These are phyloP conservation scores for Magnaporthiopsis rhizophila DNA, from an alignment of 2,329 filamentous ascomycete species.

Conservation along the genomic window DNA sequence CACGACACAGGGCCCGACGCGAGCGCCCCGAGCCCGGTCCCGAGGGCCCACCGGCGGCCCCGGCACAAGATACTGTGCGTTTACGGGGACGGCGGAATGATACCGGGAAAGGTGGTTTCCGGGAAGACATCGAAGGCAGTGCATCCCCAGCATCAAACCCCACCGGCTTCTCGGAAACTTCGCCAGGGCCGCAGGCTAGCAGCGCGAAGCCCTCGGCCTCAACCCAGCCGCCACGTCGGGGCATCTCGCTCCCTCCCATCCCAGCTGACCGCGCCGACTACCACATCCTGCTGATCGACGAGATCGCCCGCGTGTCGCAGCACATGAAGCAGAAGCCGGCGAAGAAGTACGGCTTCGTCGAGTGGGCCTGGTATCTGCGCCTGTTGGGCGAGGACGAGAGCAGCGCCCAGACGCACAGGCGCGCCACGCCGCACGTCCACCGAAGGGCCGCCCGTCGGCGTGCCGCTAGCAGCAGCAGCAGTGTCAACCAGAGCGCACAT, in stretches of 20 bases:
- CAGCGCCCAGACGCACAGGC: constrained; percentile 40
- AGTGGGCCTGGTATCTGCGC: constrained; percentile 79
- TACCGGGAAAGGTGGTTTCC: background rate
- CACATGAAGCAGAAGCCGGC: constrained; percentile 51
- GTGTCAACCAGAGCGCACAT: background rate
- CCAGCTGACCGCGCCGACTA: constrained; percentile 41
- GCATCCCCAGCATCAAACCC: background rate
- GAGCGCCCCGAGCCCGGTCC: background rate
- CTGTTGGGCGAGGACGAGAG: constrained; percentile 63
- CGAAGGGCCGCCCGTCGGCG: constrained; percentile 3
- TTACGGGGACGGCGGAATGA: background rate
- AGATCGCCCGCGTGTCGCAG: constrained; percentile 59
- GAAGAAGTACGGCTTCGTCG: constrained; percentile 67
- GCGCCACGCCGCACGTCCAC: constrained; percentile 17
- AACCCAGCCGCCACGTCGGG: background rate
- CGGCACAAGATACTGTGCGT: background rate
- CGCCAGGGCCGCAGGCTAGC: constrained; percentile 6
- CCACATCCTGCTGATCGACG: constrained; percentile 59
- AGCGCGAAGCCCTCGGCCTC: background rate
- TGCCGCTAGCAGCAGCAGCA: background rate
- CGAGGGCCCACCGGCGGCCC: too few relatives aligned
- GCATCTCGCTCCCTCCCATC: constrained; percentile 17
- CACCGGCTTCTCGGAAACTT: background rate
- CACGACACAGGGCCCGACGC: background rate
- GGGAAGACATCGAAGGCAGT: background rate